These are phyloP conservation scores for Ophioceras dolichostomum DNA, from an alignment of 2,329 filamentous ascomycete species.

Conservation along the genomic window DNA sequence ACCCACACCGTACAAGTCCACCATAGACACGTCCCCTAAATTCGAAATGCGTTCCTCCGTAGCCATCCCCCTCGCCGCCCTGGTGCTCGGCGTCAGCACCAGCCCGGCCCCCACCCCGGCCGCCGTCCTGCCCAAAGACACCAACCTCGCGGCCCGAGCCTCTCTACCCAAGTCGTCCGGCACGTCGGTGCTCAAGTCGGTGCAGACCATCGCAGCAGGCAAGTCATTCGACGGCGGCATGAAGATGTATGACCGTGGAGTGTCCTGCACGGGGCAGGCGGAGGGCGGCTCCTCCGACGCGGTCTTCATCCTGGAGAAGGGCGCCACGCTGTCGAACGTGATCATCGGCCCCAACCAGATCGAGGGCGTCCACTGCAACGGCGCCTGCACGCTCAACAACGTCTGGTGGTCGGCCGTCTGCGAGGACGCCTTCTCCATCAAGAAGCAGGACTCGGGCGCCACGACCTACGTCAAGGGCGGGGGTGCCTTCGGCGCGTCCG, in stretches of 20 bases:
- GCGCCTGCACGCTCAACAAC: slow-evolving; percentile 24
- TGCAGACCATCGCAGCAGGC: slow-evolving; percentile 6
- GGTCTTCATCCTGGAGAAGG: slow-evolving; percentile 36
- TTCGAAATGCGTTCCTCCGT: not conserved
- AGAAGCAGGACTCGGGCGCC: slow-evolving; percentile 18
- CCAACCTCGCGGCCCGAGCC: no score
- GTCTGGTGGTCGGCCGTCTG: slow-evolving; percentile 23
- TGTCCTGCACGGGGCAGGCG: slow-evolving; percentile 7
- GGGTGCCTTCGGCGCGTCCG: slow-evolving; percentile 20
- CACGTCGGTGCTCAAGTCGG: not conserved
- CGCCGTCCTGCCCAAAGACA: no score
- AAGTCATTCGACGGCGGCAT: slow-evolving; percentile 30
- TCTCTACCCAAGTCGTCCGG: no score
- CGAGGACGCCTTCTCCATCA: slow-evolving; percentile 22
- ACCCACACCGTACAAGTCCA: no score
- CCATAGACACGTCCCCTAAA: not conserved
- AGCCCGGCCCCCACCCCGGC: not conserved
- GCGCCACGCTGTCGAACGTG: slow-evolving; percentile 36
- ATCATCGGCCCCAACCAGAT: slow-evolving; percentile 35
- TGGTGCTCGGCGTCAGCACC: not conserved
- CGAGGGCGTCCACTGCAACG: slow-evolving; percentile 36
- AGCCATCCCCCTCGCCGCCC: not conserved
- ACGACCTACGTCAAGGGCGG: slow-evolving; percentile 24
- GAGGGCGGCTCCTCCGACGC: slow-evolving; percentile 21
- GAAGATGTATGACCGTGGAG: slow-evolving; percentile 10